These are phyloP conservation scores for Butyriboletus appendiculatus DNA, from an alignment of 1,284 basidiomycete genomes.

Conservation along the genomic window DNA sequence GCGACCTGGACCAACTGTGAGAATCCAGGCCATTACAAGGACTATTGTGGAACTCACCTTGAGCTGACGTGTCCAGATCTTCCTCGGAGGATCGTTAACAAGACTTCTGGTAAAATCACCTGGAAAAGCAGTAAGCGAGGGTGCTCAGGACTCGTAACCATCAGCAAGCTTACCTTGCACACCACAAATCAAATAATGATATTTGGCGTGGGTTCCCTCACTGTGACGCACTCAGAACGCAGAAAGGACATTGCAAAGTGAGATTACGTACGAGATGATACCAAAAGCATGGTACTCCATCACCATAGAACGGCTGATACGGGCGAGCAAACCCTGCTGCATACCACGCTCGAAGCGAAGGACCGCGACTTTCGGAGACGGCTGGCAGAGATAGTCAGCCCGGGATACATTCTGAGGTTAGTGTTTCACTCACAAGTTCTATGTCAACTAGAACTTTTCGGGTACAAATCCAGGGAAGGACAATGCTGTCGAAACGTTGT, in stretches of 20 bases:
- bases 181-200: constrained; percentile 77
- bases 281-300: constrained; percentile 68
- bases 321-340: constrained; percentile 61
- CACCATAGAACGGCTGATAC: constrained; percentile 54
- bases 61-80: constrained; percentile 71
- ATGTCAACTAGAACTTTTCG: constrained; percentile 72
- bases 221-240: constrained; percentile 37
- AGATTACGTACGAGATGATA: constrained; percentile 49
- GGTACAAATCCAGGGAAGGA: constrained; percentile 75
- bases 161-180: constrained; percentile 54
- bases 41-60: constrained; percentile 46
- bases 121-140: constrained; percentile 22
- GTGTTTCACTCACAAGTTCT: constrained; percentile 57
- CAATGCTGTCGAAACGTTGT: constrained; percentile 44
- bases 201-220: constrained; percentile 66
- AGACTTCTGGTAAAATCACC: constrained; percentile 73
- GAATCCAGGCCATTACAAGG: neutral
- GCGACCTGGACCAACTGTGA: constrained; percentile 52
- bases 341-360: constrained; percentile 62
- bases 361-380: constrained; percentile 60
- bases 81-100: constrained; percentile 65
- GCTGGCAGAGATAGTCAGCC: constrained; percentile 36
- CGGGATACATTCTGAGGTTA: neutral
- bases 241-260: constrained; percentile 1
- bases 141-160: neutral